Percentiles rank a stretch among this genome's conserved stretches.
Evolutionary conservation across 2,329 filamentous ascomycete genomes (phyloP).

Genomic region (Niveomyces coronatus): DNA sequence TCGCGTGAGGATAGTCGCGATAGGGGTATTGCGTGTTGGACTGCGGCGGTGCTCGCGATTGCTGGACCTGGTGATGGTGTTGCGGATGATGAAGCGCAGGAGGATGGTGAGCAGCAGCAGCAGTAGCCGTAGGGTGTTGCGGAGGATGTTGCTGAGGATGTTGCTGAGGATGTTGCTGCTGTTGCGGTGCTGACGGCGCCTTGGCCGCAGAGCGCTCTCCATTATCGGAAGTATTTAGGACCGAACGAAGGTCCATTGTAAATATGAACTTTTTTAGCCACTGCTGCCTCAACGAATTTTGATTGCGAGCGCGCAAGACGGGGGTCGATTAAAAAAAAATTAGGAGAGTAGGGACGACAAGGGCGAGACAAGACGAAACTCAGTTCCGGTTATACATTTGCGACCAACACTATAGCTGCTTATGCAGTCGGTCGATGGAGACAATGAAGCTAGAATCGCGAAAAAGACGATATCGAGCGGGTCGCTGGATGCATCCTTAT

Average conservation of each 20-base stretch:
- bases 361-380: constrained; percentile 5
- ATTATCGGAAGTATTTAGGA: constrained; percentile 43
- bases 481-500: constrained; percentile 6
- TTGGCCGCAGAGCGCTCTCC: constrained; percentile 28
- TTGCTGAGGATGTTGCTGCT: constrained; percentile 5
- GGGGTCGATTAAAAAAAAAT: constrained; percentile 8
- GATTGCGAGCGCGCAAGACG: constrained; percentile 12
- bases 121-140: constrained; percentile 20
- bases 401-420: background rate
- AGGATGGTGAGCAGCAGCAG: constrained; percentile 10
- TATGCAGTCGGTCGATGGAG: constrained; percentile 2
- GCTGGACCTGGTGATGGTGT: constrained; percentile 34
- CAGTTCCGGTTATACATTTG: constrained; percentile 2
- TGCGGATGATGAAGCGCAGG: constrained; percentile 20
- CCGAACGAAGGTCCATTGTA: constrained; percentile 41
- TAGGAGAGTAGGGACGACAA: constrained; percentile 8
- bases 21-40: constrained; percentile 35
- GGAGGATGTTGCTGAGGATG: constrained; percentile 21
- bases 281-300: background rate
- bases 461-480: background rate
- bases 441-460: constrained; percentile 1
- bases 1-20: constrained; percentile 39
- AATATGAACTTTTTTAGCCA: background rate
- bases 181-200: constrained; percentile 16
- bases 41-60: constrained; percentile 26